Evolutionary conservation across 2,329 filamentous ascomycete species (phyloP).

Genomic region (Coleophoma eucalyptorum): DNA sequence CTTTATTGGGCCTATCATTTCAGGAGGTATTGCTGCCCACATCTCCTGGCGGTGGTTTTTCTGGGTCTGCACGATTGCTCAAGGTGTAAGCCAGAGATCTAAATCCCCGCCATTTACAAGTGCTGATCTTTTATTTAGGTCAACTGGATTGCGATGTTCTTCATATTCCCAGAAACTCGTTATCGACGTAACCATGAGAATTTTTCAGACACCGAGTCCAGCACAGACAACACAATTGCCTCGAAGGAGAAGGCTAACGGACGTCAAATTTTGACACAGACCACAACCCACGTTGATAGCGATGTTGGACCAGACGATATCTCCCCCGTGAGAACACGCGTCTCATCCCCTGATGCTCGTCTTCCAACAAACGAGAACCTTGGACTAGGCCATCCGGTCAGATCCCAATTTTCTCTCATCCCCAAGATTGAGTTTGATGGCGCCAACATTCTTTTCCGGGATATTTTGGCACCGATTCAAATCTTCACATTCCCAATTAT

Average conservation of each 20-base stretch:
- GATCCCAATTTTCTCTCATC: constrained; percentile 48
- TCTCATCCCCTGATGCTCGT: background rate
- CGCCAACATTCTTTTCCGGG: constrained; percentile 37
- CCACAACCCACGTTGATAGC: background rate
- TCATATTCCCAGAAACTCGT: constrained; percentile 59
- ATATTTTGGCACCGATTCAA: constrained; percentile 59
- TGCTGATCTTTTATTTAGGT: constrained; percentile 25
- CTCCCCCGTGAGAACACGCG: background rate
- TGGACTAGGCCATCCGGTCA: constrained; percentile 47
- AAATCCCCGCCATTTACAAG: background rate
- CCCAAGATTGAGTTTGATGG: constrained; percentile 29
- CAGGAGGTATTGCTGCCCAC: constrained; percentile 38
- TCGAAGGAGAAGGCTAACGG: background rate
- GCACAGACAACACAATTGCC: constrained; percentile 14
- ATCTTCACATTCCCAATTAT: constrained; percentile 59
- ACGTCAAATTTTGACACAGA: background rate
- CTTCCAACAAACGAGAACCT: constrained; percentile 41
- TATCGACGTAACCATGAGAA: constrained; percentile 38
- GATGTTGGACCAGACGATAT: background rate
- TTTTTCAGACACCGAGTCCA: background rate
- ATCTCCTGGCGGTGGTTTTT: constrained; percentile 37
- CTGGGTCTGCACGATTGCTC: constrained; percentile 30
- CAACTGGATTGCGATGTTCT: constrained; percentile 46
- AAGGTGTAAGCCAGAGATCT: constrained; percentile 14
- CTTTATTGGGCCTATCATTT: constrained; percentile 40